phyloP scores from a whole-genome alignment of 371 early-diverging fungal species.

The Basidiobolus heterosporus region DNA sequence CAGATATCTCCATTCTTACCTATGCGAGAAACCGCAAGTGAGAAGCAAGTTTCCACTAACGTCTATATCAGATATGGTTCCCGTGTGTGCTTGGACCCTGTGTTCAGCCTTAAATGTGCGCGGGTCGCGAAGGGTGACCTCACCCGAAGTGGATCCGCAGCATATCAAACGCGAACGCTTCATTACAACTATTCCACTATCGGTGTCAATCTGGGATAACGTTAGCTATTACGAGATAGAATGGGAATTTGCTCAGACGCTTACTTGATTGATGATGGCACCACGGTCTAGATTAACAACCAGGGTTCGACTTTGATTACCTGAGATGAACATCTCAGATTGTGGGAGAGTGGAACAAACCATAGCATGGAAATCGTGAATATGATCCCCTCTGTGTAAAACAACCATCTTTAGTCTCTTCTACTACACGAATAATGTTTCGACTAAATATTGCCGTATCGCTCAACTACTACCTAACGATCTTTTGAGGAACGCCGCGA shows the following conservation, averaged over 20 bases:
- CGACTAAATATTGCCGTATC: not conserved
- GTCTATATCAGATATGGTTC: slow-evolving; percentile 57
- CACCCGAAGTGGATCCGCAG: slow-evolving; percentile 49
- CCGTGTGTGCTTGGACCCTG: slow-evolving; percentile 54
- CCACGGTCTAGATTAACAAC: slow-evolving; percentile 52
- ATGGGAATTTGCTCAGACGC: not conserved
- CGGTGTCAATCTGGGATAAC: slow-evolving; percentile 19
- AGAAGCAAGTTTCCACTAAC: slow-evolving; percentile 51
- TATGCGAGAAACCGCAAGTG: slow-evolving; percentile 62
- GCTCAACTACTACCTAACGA: slow-evolving; percentile 23
- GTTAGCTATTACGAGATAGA: not conserved
- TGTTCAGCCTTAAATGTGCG: slow-evolving; percentile 49
- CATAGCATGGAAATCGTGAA: slow-evolving; percentile 47
- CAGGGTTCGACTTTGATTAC: slow-evolving; percentile 39
- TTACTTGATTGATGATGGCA: slow-evolving; percentile 29
- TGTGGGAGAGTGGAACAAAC: slow-evolving; percentile 37
- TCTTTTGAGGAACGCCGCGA: slow-evolving; percentile 55
- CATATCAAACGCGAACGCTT: slow-evolving; percentile 44
- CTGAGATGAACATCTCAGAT: slow-evolving; percentile 47
- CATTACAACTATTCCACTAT: slow-evolving; percentile 44
- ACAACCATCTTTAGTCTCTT: no score
- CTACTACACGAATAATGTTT: not conserved
- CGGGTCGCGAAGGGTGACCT: slow-evolving; percentile 51
- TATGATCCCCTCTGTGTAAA: slow-evolving; percentile 25
- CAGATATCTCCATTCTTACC: slow-evolving; percentile 13